Evolutionary conservation across 371 early-diverging fungal genomes (phyloP).

Genomic region (Rhizopus delemar): DNA sequence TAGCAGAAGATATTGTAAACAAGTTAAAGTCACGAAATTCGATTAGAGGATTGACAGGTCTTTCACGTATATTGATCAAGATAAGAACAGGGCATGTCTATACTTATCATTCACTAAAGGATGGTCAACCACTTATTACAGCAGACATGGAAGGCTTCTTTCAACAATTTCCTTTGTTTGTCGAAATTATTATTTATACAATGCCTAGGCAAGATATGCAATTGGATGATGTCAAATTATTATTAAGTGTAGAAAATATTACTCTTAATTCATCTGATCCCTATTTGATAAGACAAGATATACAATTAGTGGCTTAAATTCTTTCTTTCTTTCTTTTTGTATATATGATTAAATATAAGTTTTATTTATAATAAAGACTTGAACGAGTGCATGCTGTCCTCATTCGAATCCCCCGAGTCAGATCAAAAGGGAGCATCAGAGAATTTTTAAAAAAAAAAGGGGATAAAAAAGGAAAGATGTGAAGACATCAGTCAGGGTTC

Average conservation of each 20-base stretch:
- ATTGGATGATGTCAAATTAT: slow-evolving; percentile 24
- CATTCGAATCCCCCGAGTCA: too few species aligned
- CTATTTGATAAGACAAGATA: slow-evolving; percentile 31
- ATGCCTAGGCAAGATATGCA: slow-evolving; percentile 21
- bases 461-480: too few species aligned
- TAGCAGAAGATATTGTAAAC: slow-evolving; percentile 35
- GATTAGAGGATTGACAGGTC: slow-evolving; percentile 25
- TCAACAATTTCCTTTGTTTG: slow-evolving; percentile 40
- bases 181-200: slow-evolving; percentile 34
- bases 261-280: slow-evolving; percentile 31
- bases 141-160: slow-evolving; percentile 43
- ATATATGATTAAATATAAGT: too few species aligned
- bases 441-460: too few species aligned
- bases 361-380: too few species aligned
- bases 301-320: slow-evolving; percentile 12
- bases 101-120: slow-evolving; percentile 33
- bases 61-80: slow-evolving; percentile 27
- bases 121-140: slow-evolving; percentile 35
- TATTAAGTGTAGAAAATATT: slow-evolving; percentile 34
- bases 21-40: slow-evolving; percentile 27
- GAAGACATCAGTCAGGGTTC: too few species aligned
- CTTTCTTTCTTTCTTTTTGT: neutral
- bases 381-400: too few species aligned
- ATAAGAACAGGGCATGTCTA: slow-evolving; percentile 38
- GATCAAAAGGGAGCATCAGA: too few species aligned